Evolutionary conservation across 1,284 basidiomycete genomes (phyloP).

Genomic region (Entoloma clypeatum): DNA sequence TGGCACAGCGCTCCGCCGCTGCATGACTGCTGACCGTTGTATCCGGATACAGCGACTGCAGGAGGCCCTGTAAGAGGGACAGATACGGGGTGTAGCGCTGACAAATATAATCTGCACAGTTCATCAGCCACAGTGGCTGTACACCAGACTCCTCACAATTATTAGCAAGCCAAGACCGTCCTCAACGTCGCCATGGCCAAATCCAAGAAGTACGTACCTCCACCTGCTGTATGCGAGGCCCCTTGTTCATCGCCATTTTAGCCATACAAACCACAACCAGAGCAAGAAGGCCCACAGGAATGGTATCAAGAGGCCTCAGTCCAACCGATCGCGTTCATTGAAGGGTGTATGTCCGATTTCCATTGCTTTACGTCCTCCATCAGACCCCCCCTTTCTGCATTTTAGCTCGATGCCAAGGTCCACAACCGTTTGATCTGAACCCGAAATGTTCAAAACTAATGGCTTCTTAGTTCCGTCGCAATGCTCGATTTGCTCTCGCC

Average conservation of each 20-base stretch:
- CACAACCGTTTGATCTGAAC: slow-evolving; percentile 15
- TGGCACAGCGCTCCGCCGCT: too few relatives aligned
- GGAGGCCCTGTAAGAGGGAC: too few relatives aligned
- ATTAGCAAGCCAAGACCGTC: slow-evolving; percentile 18
- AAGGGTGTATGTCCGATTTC: slow-evolving; percentile 74
- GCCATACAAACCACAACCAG: slow-evolving; percentile 93
- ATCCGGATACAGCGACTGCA: too few relatives aligned
- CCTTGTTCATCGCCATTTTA: slow-evolving; percentile 28
- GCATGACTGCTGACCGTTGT: too few relatives aligned
- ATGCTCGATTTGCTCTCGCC: slow-evolving; percentile 71
- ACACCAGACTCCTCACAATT: slow-evolving; percentile 11
- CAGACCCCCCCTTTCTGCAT: slow-evolving; percentile 8
- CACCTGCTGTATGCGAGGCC: slow-evolving; percentile 1
- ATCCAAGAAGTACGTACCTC: slow-evolving; percentile 65
- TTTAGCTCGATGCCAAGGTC: slow-evolving; percentile 84
- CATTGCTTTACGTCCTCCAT: slow-evolving; percentile 9
- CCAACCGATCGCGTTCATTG: slow-evolving; percentile 77
- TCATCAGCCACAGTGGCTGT: slow-evolving; percentile 28
- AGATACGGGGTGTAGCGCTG: too few relatives aligned
- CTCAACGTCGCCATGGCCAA: slow-evolving; percentile 64
- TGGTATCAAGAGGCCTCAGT: slow-evolving; percentile 85
- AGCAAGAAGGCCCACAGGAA: slow-evolving; percentile 95
- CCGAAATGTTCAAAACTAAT: slow-evolving; percentile 15
- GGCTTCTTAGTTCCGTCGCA: slow-evolving; percentile 76
- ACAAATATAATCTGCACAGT: slow-evolving; percentile 26